These are phyloP conservation scores for Xylariaceae sp. DNA, from an alignment of 2,329 filamentous ascomycete genomes.

Conservation along the genomic window DNA sequence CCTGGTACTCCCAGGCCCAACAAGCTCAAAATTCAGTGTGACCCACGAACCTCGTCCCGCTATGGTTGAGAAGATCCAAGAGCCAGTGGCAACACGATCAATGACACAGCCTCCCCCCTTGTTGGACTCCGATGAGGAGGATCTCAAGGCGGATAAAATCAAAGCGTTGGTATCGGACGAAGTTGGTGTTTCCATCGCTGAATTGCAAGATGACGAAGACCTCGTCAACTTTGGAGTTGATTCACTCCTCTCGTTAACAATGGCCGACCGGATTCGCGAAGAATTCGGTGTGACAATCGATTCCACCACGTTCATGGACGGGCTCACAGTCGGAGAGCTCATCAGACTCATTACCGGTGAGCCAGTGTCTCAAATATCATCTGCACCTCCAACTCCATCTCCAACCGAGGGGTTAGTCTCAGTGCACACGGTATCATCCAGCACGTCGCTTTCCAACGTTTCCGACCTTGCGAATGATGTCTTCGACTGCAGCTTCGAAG, in stretches of 20 bases:
- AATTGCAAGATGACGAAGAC: conserved; percentile 2
- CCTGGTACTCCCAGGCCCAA: neutral
- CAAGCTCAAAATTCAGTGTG: neutral
- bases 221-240: conserved; percentile 10
- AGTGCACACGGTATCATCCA: neutral
- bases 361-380: neutral
- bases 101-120: neutral
- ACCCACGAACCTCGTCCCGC: neutral
- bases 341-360: neutral
- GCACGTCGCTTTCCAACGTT: neutral
- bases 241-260: neutral
- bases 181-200: conserved; percentile 1
- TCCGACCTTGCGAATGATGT: neutral
- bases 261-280: neutral
- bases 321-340: conserved; percentile 7
- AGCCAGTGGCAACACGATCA: neutral
- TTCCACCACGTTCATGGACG: conserved; percentile 1
- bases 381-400: neutral
- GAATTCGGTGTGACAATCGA: neutral
- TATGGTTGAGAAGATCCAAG: neutral
- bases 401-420: neutral
- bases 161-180: conserved; percentile 10
- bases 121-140: neutral
- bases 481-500: neutral
- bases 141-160: neutral